phyloP scores from a whole-genome alignment of 805 yeast genomes.

The Candida sithepensis region DNA sequence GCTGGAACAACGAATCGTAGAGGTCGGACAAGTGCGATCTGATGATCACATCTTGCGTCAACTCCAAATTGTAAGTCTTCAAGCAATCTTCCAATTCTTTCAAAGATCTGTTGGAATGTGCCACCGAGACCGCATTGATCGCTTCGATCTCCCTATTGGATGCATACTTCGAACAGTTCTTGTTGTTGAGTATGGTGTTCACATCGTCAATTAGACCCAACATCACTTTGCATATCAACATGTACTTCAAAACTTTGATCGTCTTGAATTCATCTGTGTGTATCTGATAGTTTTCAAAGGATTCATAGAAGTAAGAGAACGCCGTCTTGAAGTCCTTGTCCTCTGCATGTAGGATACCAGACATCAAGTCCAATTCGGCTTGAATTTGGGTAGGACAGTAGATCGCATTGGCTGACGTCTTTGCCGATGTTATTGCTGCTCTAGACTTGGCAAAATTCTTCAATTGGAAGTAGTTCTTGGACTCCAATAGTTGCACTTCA shows the following conservation, averaged over 20 bases:
- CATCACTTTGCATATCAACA: slow-evolving; percentile 93
- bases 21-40: slow-evolving; percentile 89
- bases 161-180: slow-evolving; percentile 36
- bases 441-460: slow-evolving; percentile 87
- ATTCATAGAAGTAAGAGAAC: slow-evolving; percentile 89
- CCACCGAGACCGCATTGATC: slow-evolving; percentile 88
- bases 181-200: slow-evolving; percentile 70
- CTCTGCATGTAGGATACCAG: slow-evolving; percentile 94
- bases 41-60: slow-evolving; percentile 82
- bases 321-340: slow-evolving; percentile 97
- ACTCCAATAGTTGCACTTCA: slow-evolving; percentile 90
- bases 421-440: slow-evolving; percentile 90
- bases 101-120: slow-evolving; percentile 85
- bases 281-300: slow-evolving; percentile 82
- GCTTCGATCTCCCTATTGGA: slow-evolving; percentile 89
- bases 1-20: slow-evolving; percentile 89
- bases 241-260: slow-evolving; percentile 80
- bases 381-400: slow-evolving; percentile 92
- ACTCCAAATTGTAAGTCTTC: slow-evolving; percentile 63
- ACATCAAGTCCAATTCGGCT: slow-evolving; percentile 92
- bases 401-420: slow-evolving; percentile 96
- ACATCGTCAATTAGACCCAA: slow-evolving; percentile 82
- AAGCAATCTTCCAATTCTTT: slow-evolving; percentile 88
- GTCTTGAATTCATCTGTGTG: slow-evolving; percentile 36
- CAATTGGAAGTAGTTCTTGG: slow-evolving; percentile 85